These are phyloP conservation scores for Mycena sanguinolenta DNA, from an alignment of 768 basidiomycete species.

Conservation along the genomic window DNA sequence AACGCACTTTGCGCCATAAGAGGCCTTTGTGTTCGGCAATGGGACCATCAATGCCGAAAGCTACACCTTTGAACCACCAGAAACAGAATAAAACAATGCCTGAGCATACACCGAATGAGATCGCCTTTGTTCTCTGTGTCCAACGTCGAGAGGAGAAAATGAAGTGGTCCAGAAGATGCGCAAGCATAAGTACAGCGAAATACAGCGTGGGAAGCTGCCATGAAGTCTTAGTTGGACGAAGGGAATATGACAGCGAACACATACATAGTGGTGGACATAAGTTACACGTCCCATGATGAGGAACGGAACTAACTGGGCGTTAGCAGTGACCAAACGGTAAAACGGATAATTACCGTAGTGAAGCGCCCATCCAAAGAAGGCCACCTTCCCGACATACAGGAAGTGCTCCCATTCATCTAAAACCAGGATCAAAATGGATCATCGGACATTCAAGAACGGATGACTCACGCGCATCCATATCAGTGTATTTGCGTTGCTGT, in stretches of 20 bases:
- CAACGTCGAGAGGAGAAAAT: constrained; percentile 84
- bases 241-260: constrained; percentile 49
- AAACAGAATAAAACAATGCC: constrained; percentile 79
- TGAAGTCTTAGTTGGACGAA: constrained; percentile 1
- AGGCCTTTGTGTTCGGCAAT: constrained; percentile 85
- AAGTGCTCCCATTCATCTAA: constrained; percentile 95
- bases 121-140: constrained; percentile 73
- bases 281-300: constrained; percentile 98
- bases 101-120: constrained; percentile 76
- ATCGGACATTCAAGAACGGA: background rate
- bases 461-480: constrained; percentile 87
- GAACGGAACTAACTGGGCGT: constrained; percentile 82
- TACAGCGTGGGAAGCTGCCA: constrained; percentile 94
- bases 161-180: constrained; percentile 93
- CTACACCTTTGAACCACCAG: constrained; percentile 94
- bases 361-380: constrained; percentile 91
- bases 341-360: constrained; percentile 78
- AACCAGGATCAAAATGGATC: constrained; percentile 13
- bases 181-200: constrained; percentile 93
- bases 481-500: constrained; percentile 88
- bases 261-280: constrained; percentile 95
- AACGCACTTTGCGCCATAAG: constrained; percentile 76
- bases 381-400: constrained; percentile 92
- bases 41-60: constrained; percentile 94
- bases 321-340: background rate